Conservation (phyloP, 192 early-diverging fungal genomes). For the Entomortierella beljakovae region DNA sequence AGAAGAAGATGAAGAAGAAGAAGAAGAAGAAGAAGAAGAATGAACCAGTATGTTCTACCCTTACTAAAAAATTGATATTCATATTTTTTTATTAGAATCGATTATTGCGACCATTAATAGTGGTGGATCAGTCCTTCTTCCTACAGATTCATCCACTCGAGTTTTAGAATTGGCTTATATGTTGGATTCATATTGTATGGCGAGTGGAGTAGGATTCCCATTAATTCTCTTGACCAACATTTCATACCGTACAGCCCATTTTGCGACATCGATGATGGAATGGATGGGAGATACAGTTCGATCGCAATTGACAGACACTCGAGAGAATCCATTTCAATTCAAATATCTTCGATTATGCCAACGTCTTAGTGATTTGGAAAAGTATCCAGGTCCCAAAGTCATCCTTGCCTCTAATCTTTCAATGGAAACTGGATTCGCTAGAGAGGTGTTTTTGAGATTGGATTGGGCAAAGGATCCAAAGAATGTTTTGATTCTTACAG, state of each 20-base stretch:
- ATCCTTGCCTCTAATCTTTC: constrained; percentile 86
- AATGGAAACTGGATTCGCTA: constrained; percentile 85
- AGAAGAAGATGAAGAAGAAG: background rate
- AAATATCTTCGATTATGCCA: constrained; percentile 79
- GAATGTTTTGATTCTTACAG: constrained; percentile 84
- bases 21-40: background rate
- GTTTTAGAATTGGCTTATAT: constrained; percentile 92
- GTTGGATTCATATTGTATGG: constrained; percentile 89
- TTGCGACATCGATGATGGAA: constrained; percentile 91
- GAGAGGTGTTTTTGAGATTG: constrained; percentile 85
- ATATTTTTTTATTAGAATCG: constrained; percentile 61
- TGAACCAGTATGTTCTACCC: background rate
- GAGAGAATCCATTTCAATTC: constrained; percentile 93
- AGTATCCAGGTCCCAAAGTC: constrained; percentile 80
- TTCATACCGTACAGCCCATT: constrained; percentile 79
- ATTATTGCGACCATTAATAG: constrained; percentile 69
- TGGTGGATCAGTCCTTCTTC: constrained; percentile 87
- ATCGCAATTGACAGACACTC: constrained; percentile 73
- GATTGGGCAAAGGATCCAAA: constrained; percentile 36
- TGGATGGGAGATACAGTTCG: constrained; percentile 94
- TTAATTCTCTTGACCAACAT: constrained; percentile 84
- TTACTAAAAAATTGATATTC: background rate
- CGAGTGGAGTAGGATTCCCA: constrained; percentile 69
- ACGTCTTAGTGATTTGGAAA: constrained; percentile 73
- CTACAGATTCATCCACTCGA: constrained; percentile 89